Conservation (phyloP, 331 rosid genomes). For the Erythrophleum ivorense region DNA sequence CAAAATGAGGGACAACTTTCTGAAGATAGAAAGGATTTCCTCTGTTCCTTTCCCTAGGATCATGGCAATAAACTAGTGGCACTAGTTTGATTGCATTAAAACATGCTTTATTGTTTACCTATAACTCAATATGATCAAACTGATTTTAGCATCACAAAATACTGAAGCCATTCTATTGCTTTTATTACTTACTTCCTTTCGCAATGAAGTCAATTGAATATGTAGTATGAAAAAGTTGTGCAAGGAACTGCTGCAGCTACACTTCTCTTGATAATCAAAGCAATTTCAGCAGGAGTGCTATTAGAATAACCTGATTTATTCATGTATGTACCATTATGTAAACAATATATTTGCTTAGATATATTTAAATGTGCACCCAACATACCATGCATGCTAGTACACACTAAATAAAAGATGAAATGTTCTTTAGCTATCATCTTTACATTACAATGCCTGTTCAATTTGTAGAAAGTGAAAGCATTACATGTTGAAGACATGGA, state of each 20-base stretch:
- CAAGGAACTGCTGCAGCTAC: slow-evolving; percentile 12
- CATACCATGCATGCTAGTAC: background rate
- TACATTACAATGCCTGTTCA: slow-evolving; percentile 35
- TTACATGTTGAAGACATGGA: slow-evolving; percentile 94
- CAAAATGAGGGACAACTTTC: background rate
- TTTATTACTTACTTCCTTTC: slow-evolving; percentile 13
- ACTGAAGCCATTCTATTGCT: background rate
- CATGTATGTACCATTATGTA: slow-evolving; percentile 16
- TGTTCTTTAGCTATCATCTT: slow-evolving; percentile 33
- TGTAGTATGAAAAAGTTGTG: slow-evolving; percentile 9
- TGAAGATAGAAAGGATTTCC: background rate
- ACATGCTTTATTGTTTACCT: background rate
- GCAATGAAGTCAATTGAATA: background rate
- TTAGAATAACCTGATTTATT: slow-evolving; percentile 23
- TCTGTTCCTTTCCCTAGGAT: background rate
- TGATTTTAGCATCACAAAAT: background rate
- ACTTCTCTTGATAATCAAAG: slow-evolving; percentile 26
- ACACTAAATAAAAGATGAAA: slow-evolving; percentile 21
- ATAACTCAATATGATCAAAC: background rate
- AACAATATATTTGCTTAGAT: slow-evolving; percentile 13
- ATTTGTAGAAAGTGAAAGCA: slow-evolving; percentile 72
- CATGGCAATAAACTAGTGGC: background rate
- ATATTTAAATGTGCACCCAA: slow-evolving; percentile 24
- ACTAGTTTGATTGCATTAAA: background rate
- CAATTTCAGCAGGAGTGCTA: slow-evolving; percentile 19